Evolutionary conservation across 1,284 basidiomycete genomes (phyloP), one percentile per base, ranked within the genome.

Genomic region (Vanrija sp.): DNA sequence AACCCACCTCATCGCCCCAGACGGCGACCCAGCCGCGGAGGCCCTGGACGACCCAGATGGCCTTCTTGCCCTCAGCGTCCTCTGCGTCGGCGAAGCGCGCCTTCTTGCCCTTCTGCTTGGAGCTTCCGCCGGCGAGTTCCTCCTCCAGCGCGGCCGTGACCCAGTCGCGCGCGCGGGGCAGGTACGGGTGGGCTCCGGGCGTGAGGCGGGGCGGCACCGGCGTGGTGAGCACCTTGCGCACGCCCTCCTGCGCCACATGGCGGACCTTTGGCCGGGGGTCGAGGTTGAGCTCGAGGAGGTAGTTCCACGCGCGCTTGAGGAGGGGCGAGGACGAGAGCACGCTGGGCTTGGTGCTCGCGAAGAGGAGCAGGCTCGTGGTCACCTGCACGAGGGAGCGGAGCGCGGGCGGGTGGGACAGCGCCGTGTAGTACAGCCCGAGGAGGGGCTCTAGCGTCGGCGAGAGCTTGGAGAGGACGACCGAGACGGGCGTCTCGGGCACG

Each of bases 201-300:
- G 82, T 78, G 5, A 83, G 62, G 41, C 87, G 79, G 0, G 92
- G 92, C 6, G 84, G 79, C 1, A 90, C 87, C 15, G 92, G 89
- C 14, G 81, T 80, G 6, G 80, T 78, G 24, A 94, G 79, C 4
- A 93, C 80, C 61, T 89, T 85, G 59, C 81, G 82, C 39, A 98
- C 82, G 20, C 89, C 83, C 64, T 97, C 92, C 52, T 88, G 87
- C 9, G 95, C 93, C 60, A 86, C 84, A 75, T 85, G 93, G 53
- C 96, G 84, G 45, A 98, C 91, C 78, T 98, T 98, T 36, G 96
- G 95, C 43, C 95, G 80, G 2, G 85, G 82, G 77, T 98, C 95
- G 47, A 92, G 79, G 63, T 85, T 87, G 47, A 98, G 78, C 56
- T 88, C 85, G 45, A 98, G 78, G 45, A 95, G 85, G 44, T 88